A percentile compares a stretch with the other conserved stretches of the same genome.
These are phyloP conservation scores for Apophysomyces sp. DNA, from an alignment of 371 early-diverging fungal genomes.

Conservation along the genomic window DNA sequence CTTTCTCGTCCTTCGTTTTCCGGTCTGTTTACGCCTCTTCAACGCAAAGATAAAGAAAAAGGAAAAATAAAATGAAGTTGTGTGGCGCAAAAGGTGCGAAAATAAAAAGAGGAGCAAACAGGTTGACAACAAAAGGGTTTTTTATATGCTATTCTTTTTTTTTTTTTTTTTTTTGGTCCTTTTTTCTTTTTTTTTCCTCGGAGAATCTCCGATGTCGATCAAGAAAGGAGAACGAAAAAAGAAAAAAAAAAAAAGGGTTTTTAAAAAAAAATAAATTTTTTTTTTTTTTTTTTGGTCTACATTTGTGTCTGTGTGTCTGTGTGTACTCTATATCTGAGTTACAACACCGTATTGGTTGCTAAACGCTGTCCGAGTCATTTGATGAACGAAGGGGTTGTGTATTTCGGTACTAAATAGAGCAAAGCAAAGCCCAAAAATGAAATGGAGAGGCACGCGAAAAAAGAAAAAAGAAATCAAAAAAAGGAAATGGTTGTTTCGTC, in stretches of 20 bases:
- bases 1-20: too few species aligned
- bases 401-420: not conserved
- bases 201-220: too few species aligned
- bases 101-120: not conserved
- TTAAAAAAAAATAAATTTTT: not conserved
- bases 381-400: conserved; percentile 1
- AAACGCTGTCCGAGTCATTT: conserved; percentile 1
- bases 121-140: not conserved
- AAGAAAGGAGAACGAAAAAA: too few species aligned
- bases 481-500: not conserved
- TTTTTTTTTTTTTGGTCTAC: not conserved
- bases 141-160: too few species aligned
- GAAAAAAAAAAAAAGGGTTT: too few species aligned
- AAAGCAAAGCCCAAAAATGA: not conserved
- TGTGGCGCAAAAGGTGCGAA: not conserved
- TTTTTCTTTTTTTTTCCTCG: too few species aligned
- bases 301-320: not conserved
- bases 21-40: not conserved
- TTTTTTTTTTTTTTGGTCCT: too few species aligned
- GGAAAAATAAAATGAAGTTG: not conserved
- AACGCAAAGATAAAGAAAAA: not conserved
- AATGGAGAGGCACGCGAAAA: not conserved
- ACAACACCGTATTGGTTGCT: not conserved
- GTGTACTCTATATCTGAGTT: not conserved
- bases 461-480: not conserved